Evolutionary conservation across 768 basidiomycete species (phyloP).

Genomic region (Amanita rimosa): DNA sequence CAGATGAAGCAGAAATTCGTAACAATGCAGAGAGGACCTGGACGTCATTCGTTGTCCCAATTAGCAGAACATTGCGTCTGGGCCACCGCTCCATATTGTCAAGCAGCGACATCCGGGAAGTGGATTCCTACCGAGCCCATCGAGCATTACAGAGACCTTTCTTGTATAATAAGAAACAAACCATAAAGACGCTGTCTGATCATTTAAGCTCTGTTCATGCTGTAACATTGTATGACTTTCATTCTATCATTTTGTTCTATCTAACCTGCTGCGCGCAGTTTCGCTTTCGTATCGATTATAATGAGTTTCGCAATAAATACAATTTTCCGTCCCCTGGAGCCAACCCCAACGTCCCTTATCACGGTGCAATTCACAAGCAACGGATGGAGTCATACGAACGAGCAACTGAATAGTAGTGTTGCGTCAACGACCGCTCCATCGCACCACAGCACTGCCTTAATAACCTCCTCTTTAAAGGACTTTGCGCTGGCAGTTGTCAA

Average conservation of each 20-base stretch:
- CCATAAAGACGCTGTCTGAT: conserved; percentile 24
- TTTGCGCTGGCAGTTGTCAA: conserved; percentile 40
- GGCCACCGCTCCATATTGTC: conserved; percentile 29
- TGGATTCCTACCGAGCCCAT: conserved; percentile 30
- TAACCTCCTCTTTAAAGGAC: conserved; percentile 34
- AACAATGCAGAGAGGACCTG: conserved; percentile 29
- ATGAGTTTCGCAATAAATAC: conserved; percentile 49
- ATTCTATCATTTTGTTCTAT: conserved; percentile 7
- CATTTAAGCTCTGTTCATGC: conserved; percentile 43
- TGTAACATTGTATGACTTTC: conserved; percentile 48
- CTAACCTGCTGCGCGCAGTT: conserved; percentile 24
- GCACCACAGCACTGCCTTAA: conserved; percentile 15
- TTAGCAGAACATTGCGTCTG: conserved; percentile 27
- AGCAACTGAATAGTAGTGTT: not conserved
- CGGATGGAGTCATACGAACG: not conserved
- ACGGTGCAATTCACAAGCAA: not conserved
- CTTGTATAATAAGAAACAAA: conserved; percentile 23
- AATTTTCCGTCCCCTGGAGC: conserved; percentile 26
- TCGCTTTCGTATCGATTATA: conserved; percentile 61
- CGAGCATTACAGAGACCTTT: conserved; percentile 36
- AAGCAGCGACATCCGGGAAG: conserved; percentile 27
- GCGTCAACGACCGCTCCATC: not conserved
- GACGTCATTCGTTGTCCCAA: conserved; percentile 31
- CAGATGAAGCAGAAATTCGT: conserved; percentile 16
- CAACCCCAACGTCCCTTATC: conserved; percentile 14